Evolutionary conservation across 768 basidiomycete species (phyloP), one percentile per base, ranked within the genome.

Genomic region (Polyporus arcularius): DNA sequence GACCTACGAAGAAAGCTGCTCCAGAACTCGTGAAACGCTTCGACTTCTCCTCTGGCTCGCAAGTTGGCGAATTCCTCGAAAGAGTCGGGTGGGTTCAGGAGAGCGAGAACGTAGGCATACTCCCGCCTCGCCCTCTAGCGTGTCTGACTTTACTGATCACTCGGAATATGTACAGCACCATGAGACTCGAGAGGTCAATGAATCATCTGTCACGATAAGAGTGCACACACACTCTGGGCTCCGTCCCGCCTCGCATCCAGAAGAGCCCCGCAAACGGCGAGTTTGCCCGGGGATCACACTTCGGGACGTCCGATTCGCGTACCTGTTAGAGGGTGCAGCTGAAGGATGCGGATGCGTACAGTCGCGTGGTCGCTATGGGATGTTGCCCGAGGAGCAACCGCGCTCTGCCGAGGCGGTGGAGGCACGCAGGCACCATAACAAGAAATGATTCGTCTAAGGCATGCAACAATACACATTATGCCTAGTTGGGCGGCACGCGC

Each of bases 301-400:
- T 5, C 80, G 80, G 32, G 85, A 86, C 62, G 57, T 84, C 35
- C 80, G 83, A 48, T 70, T 84, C 38, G 84, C 82, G 8, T 68
- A 71, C 8, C 70, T 72, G 12, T 63, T 80, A n/a, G 82, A 86
- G 43, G 28, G 18, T 35, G 21, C 40, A 35, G 18, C 14, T n/a
- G 46, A 49, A 14, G 39, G 35, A 28, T 1, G 54, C 28, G 30
- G 28, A 15, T 30, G 11, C 54, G 12, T 21, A 4, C 28, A 38
- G 12, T 32, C 21, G 21, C 21, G 21, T 26, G 21, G 21, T 26
- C 21, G 21, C 21, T 26, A 26, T 39, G 26, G 31, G 21, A 8
- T 1, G 38, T 28, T 15, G 16, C 26, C 16, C 21, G n/a, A 39
- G 39, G 51, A 35, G 31, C 56, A 50, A 21, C 47, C 60, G 1